Evolutionary conservation across 768 basidiomycete species (phyloP).

Genomic region (Mycena galericulata): DNA sequence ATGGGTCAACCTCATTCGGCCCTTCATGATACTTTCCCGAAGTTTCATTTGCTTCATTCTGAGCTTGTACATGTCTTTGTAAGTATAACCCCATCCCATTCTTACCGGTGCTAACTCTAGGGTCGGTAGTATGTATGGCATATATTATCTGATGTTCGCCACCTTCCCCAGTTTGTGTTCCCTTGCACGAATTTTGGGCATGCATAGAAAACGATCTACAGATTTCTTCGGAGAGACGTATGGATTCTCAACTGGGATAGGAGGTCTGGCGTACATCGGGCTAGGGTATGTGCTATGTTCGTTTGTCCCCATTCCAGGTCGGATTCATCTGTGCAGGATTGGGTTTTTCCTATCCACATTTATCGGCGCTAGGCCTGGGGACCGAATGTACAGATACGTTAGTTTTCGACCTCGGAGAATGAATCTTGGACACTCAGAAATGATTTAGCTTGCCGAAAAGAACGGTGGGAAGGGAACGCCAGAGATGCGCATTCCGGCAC

Average conservation of each 20-base stretch:
- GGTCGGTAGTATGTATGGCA: conserved; percentile 54
- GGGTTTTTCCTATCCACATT: too few relatives aligned
- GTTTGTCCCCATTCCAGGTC: too few relatives aligned
- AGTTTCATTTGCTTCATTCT: conserved; percentile 74
- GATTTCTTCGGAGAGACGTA: conserved; percentile 41
- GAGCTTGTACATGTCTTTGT: conserved; percentile 75
- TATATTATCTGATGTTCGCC: conserved; percentile 61
- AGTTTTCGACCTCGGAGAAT: too few relatives aligned
- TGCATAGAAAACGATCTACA: too few relatives aligned
- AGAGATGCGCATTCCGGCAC: conserved; percentile 64
- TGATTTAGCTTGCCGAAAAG: conserved; percentile 40
- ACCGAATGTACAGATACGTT: too few relatives aligned
- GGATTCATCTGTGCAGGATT: too few relatives aligned
- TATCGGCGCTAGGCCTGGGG: too few relatives aligned
- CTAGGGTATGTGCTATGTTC: too few relatives aligned
- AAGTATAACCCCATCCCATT: conserved; percentile 26
- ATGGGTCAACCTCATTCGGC: conserved; percentile 66
- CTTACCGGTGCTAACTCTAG: not conserved
- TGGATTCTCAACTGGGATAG: conserved; percentile 35
- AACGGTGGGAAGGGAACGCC: conserved; percentile 64
- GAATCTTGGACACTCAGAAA: too few relatives aligned
- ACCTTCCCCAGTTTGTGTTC: conserved; percentile 61
- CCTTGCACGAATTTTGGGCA: not conserved
- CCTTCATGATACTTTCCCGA: conserved; percentile 61
- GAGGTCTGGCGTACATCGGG: conserved; percentile 35